Conservation (phyloP, 169 alveolate genomes). For the Plasmodium inui region DNA sequence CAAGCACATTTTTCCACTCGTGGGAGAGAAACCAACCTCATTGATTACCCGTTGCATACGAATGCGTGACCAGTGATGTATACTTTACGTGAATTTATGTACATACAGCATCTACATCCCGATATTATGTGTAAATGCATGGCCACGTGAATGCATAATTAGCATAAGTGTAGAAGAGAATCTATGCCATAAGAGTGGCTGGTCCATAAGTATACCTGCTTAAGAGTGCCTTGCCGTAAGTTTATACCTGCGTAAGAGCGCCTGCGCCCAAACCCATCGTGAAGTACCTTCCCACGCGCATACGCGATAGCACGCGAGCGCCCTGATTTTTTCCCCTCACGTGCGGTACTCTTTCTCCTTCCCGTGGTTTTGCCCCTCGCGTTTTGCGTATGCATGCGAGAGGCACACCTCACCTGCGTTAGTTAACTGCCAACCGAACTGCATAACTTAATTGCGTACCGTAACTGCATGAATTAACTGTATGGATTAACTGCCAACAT, state of each 20-base stretch:
- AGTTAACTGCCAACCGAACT: neutral
- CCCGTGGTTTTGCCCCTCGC: neutral
- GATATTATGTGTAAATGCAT: neutral
- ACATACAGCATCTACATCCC: neutral
- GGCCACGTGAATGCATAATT: neutral
- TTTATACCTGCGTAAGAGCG: neutral
- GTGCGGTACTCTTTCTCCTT: neutral
- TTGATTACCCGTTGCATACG: neutral
- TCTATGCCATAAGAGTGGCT: neutral
- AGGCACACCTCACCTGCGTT: neutral
- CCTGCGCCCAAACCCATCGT: neutral
- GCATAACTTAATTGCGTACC: neutral
- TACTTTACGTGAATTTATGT: neutral
- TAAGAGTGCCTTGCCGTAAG: neutral
- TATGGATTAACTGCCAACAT: too few species aligned
- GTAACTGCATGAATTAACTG: too few species aligned
- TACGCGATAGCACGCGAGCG: neutral
- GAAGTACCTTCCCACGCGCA: neutral
- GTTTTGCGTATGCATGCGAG: conserved; percentile 7
- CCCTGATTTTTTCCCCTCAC: neutral
- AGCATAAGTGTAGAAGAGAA: neutral
- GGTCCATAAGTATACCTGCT: neutral
- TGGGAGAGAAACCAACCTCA: neutral
- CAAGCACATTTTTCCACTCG: neutral
- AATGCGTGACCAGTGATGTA: neutral